phyloP scores from a whole-genome alignment of 495 filamentous ascomycete genomes.

The Lasiosphaeria miniovina region DNA sequence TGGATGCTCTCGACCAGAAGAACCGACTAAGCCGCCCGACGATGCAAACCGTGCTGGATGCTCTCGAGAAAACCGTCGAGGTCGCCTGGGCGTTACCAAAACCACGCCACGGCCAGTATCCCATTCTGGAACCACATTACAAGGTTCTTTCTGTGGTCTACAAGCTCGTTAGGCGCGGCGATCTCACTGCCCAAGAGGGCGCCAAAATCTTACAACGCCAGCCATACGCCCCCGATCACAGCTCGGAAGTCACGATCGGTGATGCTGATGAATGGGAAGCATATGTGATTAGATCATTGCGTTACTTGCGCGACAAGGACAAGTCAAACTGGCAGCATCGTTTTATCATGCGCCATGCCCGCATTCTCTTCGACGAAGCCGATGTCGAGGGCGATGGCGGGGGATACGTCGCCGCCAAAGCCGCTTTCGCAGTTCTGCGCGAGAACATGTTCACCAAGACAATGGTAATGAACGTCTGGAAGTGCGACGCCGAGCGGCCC shows the following conservation, averaged over 20 bases:
- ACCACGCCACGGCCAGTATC: constrained; percentile 74
- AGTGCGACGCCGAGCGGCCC: constrained; percentile 85
- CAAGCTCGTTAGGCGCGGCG: constrained; percentile 65
- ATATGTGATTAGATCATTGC: constrained; percentile 70
- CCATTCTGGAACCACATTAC: constrained; percentile 92
- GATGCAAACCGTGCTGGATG: constrained; percentile 60
- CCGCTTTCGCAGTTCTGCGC: constrained; percentile 73
- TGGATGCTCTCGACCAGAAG: constrained; percentile 49
- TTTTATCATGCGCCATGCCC: constrained; percentile 75
- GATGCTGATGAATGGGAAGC: constrained; percentile 67
- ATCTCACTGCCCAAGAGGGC: constrained; percentile 41
- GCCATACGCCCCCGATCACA: constrained; percentile 39
- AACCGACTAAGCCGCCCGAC: constrained; percentile 39
- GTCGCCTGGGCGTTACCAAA: constrained; percentile 62
- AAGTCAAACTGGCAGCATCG: constrained; percentile 98
- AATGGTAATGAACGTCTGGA: constrained; percentile 93
- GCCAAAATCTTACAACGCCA: constrained; percentile 45
- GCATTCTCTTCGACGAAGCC: constrained; percentile 61
- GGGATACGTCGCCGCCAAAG: constrained; percentile 44
- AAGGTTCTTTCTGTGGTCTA: constrained; percentile 85
- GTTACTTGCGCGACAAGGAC: constrained; percentile 75
- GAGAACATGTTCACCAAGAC: constrained; percentile 94
- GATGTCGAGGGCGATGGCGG: constrained; percentile 23
- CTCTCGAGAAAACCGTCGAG: constrained; percentile 67
- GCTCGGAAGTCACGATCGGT: constrained; percentile 34